Evolutionary conservation across 2,329 filamentous ascomycete species (phyloP), one percentile per base, ranked within the genome.

Genomic region (Aspergillus quadricinctus): DNA sequence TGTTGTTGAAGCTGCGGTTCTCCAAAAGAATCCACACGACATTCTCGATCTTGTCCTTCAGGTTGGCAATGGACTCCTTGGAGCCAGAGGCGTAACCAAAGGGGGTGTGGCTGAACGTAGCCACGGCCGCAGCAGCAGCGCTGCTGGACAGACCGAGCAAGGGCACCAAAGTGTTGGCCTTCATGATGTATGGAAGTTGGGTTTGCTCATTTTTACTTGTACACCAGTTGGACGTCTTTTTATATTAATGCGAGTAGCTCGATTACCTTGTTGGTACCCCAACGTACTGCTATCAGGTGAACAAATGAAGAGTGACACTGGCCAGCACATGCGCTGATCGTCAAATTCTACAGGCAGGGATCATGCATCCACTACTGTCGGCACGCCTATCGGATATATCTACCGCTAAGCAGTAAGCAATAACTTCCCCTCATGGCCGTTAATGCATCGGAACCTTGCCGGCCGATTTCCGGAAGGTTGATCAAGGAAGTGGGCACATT

Each of bases 1-100:
- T 57, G 62, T 75, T 77, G 60, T 77, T 75, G 25, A 76, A 61
- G 8, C 43, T 46, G 23, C 43, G 43, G 61, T 77, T 77, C 59
- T 77, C 75, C 64, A 76, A 67, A 48, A 69, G 49, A 35, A 70
- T 64, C 68, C 68, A 70, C 29, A 71, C 69, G 19, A 71, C 66
- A 52, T 71, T 68, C 64, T 71, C 68, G 51, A 71, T 61, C 61
- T 71, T 70, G 54, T 66, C 63, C 58, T 70, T 71, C 56, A 71
- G 21, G 59, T 70, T 71, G 57, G 61, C 59, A 57, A 71, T 62
- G 17, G 69, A 70, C 50, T 69, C 62, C 52, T 62, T 57, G 1
- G 69, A 70, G 45, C 68, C 69, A 25, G 69, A 60, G 49, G 64
- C 63, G 56, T 69, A 69, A 6, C 55, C 55, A 17, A 46, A 50